Percentiles rank a stretch among this genome's conserved stretches.
These are phyloP conservation scores for Rhizophagus sp. DNA, from an alignment of 192 early-diverging fungal species.

Conservation along the genomic window DNA sequence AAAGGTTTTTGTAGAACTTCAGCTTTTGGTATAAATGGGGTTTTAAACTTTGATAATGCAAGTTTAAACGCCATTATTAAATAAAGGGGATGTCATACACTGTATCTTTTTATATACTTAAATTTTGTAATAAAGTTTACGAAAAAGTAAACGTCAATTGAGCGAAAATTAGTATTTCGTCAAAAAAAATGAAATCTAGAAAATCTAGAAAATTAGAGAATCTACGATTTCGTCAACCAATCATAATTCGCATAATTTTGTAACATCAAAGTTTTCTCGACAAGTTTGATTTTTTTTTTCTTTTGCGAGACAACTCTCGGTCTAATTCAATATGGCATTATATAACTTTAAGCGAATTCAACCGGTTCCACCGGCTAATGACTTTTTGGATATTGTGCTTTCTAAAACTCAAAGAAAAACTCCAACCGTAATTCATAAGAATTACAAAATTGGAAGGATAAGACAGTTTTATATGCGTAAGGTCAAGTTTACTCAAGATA, in stretches of 20 bases:
- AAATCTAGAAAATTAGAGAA: background rate
- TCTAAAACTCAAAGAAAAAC: conserved; percentile 99
- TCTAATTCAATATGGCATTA: conserved; percentile 45
- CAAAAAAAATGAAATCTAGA: background rate
- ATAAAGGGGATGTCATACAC: background rate
- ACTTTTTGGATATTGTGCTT: conserved; percentile 98
- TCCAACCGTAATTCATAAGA: conserved; percentile 92
- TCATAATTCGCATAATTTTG: background rate
- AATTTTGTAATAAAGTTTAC: too few species aligned
- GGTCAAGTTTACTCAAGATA: conserved; percentile 97
- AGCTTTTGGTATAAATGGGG: background rate
- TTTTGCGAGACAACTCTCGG: background rate
- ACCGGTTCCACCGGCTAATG: conserved; percentile 85
- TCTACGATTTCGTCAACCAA: background rate
- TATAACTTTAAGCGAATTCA: conserved; percentile 99
- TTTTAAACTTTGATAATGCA: background rate
- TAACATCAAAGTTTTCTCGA: background rate
- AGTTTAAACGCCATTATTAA: background rate
- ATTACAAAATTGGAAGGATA: conserved; percentile 97
- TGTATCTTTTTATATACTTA: background rate
- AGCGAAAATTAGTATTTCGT: background rate
- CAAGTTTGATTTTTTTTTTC: background rate
- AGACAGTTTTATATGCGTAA: conserved; percentile 99
- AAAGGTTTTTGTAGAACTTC: background rate
- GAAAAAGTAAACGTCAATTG: too few species aligned